phyloP scores from a whole-genome alignment of 257 asterid species.

The Solanum sitiens region DNA sequence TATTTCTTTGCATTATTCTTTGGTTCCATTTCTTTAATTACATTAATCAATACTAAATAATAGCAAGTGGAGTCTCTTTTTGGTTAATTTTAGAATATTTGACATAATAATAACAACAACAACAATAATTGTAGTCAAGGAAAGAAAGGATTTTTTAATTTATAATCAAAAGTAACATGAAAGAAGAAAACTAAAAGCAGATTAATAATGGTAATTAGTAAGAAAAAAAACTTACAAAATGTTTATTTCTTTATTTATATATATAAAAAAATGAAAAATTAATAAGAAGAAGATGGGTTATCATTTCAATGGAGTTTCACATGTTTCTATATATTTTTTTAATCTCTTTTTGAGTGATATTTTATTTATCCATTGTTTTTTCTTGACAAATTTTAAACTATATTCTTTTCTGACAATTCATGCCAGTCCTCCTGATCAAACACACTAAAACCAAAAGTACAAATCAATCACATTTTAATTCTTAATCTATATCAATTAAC shows the following conservation, averaged over 20 bases:
- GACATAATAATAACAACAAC: background rate
- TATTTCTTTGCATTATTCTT: background rate
- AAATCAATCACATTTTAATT: background rate
- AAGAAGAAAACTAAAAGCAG: background rate
- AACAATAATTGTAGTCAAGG: background rate
- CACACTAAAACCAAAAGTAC: background rate
- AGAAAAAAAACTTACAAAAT: background rate
- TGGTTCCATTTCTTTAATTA: background rate
- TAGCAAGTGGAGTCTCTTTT: background rate
- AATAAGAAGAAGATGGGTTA: background rate
- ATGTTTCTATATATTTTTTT: background rate
- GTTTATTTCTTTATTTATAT: background rate
- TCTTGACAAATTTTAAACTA: background rate
- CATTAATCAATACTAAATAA: background rate
- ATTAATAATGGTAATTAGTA: background rate
- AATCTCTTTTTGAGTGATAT: background rate
- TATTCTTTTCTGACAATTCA: background rate
- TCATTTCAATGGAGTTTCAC: background rate
- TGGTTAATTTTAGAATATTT: background rate
- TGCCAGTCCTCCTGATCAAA: background rate
- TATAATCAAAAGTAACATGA: background rate
- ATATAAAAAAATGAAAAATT: background rate
- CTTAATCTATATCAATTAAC: too few relatives aligned
- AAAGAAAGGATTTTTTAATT: background rate
- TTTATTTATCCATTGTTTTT: background rate